Evolutionary conservation across 2,329 filamentous ascomycete genomes (phyloP), one percentile per base, ranked within the genome.

Genomic region (Claviceps arundinis): DNA sequence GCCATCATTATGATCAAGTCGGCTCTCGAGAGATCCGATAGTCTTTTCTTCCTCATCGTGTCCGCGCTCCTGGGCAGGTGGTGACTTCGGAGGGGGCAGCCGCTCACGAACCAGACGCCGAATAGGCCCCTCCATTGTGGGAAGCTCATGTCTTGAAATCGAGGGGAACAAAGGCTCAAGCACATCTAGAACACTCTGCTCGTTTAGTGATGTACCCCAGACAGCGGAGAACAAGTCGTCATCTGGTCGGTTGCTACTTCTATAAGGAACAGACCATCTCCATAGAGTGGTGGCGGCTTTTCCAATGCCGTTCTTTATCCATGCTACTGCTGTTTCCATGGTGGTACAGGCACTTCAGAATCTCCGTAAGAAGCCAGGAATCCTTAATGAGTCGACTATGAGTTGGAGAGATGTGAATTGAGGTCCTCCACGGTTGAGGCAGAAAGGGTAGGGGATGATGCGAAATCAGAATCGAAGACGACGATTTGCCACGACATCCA

Each of bases 241-340:
- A 13, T 50, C 40, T 13, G 54, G 53, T 13, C 56, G 53, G 42
- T 58, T 56, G 24, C 57, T 53, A 37, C 52, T 57, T 22, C 53
- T 56, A 46, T 56, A 53, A 5, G 54, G 54, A 17, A 58, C 56
- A 6, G 57, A 57, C 56, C 57, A 58, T n/a, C 52, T 38, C 57
- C 57, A 57, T 22, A 58, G 19, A 13, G 41, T n/a, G n/a, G 26
- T 19, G 37, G 8, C 37, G 37, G 9, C 50, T n/a, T 50, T 45
- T 13, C 19, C 48, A 14, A 49, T 34, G 48, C 48, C 38, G 16
- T 37, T 22, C 37, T 11, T 49, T 14, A 19, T 16, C 19, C 37
- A 42, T 22, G 38, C n/a, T 16, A 26, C 48, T 44, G 42, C 13
- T 26, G 42, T 14, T 44, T 22, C 0, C 22, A 44, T 22, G 42